Percentiles rank a stretch among this genome's conserved stretches.
Evolutionary conservation across 805 yeast genomes (phyloP).

Genomic region (Pichia thaimueangensis): DNA sequence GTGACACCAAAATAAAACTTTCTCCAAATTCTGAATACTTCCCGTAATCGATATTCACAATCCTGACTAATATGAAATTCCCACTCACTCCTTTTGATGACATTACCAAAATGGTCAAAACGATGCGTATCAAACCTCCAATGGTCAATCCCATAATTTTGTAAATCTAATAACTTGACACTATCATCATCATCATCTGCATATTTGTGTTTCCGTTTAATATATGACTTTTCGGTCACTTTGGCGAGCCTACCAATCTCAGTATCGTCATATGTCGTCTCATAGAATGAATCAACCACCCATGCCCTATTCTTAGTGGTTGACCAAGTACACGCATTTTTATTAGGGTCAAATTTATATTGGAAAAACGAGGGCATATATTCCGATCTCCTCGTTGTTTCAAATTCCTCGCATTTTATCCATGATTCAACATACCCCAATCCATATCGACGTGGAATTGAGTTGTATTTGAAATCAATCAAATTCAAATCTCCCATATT

Average conservation of each 20-base stretch:
- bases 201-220: too few species aligned
- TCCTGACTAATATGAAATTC: slow-evolving; percentile 6
- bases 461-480: slow-evolving; percentile 8
- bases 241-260: too few species aligned
- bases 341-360: background rate
- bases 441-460: slow-evolving; percentile 14
- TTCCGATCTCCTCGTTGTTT: background rate
- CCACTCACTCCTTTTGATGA: slow-evolving; percentile 8
- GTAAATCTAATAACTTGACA: background rate
- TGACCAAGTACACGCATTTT: slow-evolving; percentile 1
- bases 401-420: slow-evolving; percentile 1
- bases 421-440: slow-evolving; percentile 11
- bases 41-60: slow-evolving; percentile 2
- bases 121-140: slow-evolving; percentile 1
- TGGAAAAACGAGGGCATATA: slow-evolving; percentile 3
- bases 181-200: too few species aligned
- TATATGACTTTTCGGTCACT: too few species aligned
- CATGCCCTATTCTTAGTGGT: slow-evolving; percentile 4
- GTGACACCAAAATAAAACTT: slow-evolving; percentile 5
- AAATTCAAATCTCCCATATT: slow-evolving; percentile 11
- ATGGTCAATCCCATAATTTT: background rate
- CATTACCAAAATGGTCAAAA: background rate
- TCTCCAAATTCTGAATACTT: slow-evolving; percentile 12
- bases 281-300: slow-evolving; percentile 4
- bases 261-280: too few species aligned